phyloP scores from a whole-genome alignment of 257 asterid genomes.

The Solanum arcanum region DNA sequence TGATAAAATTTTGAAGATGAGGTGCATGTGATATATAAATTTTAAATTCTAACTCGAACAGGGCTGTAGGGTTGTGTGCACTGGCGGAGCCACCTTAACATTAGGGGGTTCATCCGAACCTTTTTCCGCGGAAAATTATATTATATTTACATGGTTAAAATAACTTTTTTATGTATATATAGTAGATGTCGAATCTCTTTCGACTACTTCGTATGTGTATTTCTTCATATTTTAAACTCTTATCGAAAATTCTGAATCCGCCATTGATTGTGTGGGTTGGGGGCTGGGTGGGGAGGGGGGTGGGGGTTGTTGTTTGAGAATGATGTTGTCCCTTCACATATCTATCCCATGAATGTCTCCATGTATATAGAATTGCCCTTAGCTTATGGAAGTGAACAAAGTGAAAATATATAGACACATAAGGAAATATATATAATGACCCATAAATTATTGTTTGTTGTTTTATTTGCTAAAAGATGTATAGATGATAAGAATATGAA shows the following conservation, averaged over 20 bases:
- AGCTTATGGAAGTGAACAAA: constrained; percentile 20
- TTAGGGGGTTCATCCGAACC: too few relatives aligned
- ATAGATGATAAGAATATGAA: constrained; percentile 14
- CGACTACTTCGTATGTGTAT: too few relatives aligned
- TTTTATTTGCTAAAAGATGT: neutral
- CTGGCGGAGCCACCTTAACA: too few relatives aligned
- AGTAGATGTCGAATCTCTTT: too few relatives aligned
- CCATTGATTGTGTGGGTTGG: too few relatives aligned
- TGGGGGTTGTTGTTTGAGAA: neutral
- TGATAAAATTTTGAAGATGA: neutral
- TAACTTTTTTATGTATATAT: too few relatives aligned
- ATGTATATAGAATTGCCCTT: neutral
- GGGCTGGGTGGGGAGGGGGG: neutral
- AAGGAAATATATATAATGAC: neutral
- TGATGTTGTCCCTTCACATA: neutral
- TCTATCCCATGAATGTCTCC: neutral
- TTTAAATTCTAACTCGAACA: too few relatives aligned
- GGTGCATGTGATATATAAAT: neutral
- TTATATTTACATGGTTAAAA: too few relatives aligned
- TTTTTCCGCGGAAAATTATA: too few relatives aligned
- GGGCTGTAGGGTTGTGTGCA: too few relatives aligned
- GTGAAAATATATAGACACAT: neutral
- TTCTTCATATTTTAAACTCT: too few relatives aligned
- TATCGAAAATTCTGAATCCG: too few relatives aligned
- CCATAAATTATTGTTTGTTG: constrained; percentile 25